Conservation (phyloP, 768 basidiomycete species). For the Hysterangium stoloniferum region DNA sequence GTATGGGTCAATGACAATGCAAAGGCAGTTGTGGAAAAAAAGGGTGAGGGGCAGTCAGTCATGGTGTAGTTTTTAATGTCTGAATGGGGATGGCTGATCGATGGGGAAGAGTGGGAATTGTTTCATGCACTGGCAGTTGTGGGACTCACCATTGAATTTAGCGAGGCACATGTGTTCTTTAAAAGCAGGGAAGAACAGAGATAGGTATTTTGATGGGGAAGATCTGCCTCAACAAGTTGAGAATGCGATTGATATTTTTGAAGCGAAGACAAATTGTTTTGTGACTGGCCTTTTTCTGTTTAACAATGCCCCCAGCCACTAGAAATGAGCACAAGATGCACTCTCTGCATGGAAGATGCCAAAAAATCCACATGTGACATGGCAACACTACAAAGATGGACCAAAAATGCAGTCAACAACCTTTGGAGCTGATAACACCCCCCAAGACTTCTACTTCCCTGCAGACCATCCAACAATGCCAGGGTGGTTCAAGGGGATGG, state of each 20-base stretch:
- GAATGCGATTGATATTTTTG: not conserved
- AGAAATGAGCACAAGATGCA: not conserved
- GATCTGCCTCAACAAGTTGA: conserved; percentile 16
- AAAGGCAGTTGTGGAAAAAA: too few relatives aligned
- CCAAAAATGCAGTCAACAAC: not conserved
- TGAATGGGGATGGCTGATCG: not conserved
- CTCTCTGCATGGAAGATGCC: not conserved
- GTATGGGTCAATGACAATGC: too few relatives aligned
- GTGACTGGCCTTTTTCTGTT: not conserved
- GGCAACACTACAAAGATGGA: not conserved
- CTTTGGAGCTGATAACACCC: not conserved
- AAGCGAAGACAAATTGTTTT: not conserved
- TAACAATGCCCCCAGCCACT: conserved; percentile 3
- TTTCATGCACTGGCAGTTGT: not conserved
- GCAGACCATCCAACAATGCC: conserved; percentile 1
- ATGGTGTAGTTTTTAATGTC: conserved; percentile 2
- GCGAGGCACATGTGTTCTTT: not conserved
- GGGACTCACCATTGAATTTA: not conserved
- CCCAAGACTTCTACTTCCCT: conserved; percentile 2
- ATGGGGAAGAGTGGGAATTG: not conserved
- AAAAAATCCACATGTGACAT: not conserved
- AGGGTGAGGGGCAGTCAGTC: not conserved
- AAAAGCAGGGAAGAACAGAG: not conserved
- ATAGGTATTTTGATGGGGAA: conserved; percentile 4
- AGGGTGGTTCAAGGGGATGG: conserved; percentile 9